Base-by-base conservation (phyloP, 2,329 filamentous ascomycete species). In the Cordyceps cicadae region DNA sequence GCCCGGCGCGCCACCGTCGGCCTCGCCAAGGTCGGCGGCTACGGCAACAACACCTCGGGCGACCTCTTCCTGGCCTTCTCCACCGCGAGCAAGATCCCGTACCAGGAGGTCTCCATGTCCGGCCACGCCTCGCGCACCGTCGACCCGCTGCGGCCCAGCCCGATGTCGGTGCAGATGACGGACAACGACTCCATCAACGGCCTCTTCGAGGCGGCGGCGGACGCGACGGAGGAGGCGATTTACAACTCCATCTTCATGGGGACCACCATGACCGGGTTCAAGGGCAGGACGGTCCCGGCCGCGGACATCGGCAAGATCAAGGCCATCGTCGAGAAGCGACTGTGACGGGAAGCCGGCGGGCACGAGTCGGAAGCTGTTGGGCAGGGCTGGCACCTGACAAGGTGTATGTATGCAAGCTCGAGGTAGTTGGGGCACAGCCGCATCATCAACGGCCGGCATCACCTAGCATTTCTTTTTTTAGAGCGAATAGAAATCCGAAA, bases 21-120 rank as follows among this genome's bases (percentile, higher is more conserved):
- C 0, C 69, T 89, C 0, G 75, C 80, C 5, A 77, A 80, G 61
- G 84, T 86, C 0, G 85, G 85, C 2, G 83, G 84, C 2, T 82
- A 82, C 62, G 85, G 84, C 0, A 76, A 78, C 49, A 87, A 87
- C 64, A 77, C 77, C 12, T 87, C 83, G 0, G 86, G 86, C 0
- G 86, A 89, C 63, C 82, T 89, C 62, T 87, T 88, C 67, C 74
- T 89, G 2, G 85, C 86, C 4, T 83, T 89, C 62, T 87, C 84
- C 8, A 88, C 85, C 0, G 85, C 76, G 6, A 83, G 81, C 62
- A 73, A 76, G 49, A 71, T 84, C 3, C 68, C 70, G 0, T 61
- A 66, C 43, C 77, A 80, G 65, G 63, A 68, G 7, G 45, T 70
- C 1, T 60, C 63, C 52, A 63, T 64, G 52, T 50, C 55, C 14